Percentiles rank a stretch among this genome's conserved stretches.
Evolutionary conservation across 371 early-diverging fungal species (phyloP).

Genomic region (Funneliformis caledonium): DNA sequence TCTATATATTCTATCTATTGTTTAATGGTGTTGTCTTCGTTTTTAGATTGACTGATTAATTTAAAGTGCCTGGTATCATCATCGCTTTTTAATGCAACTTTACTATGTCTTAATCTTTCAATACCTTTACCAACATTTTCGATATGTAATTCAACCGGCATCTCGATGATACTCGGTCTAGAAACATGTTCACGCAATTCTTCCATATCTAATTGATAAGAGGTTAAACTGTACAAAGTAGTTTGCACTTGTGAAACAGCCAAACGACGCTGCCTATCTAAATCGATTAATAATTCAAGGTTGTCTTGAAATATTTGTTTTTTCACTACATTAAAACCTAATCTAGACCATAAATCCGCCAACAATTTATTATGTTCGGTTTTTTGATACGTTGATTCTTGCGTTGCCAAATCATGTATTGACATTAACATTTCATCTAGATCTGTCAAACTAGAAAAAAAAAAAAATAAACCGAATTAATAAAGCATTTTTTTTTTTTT

Average conservation of each 20-base stretch:
- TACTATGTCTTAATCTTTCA: slow-evolving; percentile 50
- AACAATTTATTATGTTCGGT: slow-evolving; percentile 47
- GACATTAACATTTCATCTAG: slow-evolving; percentile 52
- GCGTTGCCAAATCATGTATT: slow-evolving; percentile 52
- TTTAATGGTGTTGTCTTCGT: background rate
- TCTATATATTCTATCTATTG: background rate
- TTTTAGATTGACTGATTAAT: background rate
- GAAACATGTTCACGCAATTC: slow-evolving; percentile 55
- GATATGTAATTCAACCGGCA: slow-evolving; percentile 55
- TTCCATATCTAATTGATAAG: slow-evolving; percentile 57
- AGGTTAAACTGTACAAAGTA: slow-evolving; percentile 53
- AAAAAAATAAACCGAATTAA: background rate
- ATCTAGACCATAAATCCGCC: slow-evolving; percentile 47
- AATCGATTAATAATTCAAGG: slow-evolving; percentile 47
- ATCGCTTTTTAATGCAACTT: slow-evolving; percentile 43
- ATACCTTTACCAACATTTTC: slow-evolving; percentile 56
- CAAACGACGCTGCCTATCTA: slow-evolving; percentile 48
- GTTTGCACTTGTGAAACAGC: slow-evolving; percentile 49
- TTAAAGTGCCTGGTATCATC: background rate
- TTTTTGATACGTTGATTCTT: slow-evolving; percentile 50
- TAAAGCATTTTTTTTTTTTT: slow-evolving; percentile 47
- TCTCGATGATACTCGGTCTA: slow-evolving; percentile 48
- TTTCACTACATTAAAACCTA: slow-evolving; percentile 47
- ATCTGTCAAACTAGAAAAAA: slow-evolving; percentile 42
- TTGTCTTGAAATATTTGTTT: slow-evolving; percentile 51